Conservation (phyloP, 2,329 filamentous ascomycete species). For the Ambrosiella beaveri region DNA sequence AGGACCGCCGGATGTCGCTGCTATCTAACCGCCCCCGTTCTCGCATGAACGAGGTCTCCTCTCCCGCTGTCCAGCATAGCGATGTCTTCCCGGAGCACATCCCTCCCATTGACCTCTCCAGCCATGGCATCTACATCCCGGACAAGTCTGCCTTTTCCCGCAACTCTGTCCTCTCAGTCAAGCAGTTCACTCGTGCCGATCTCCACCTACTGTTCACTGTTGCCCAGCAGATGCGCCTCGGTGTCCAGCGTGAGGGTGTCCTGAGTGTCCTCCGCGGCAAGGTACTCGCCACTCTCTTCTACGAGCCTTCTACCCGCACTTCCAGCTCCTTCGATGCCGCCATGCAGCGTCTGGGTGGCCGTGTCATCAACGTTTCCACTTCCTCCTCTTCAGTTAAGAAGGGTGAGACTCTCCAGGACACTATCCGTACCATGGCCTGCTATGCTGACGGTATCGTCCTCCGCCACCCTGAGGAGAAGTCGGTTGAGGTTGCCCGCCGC, state of each 20-base stretch:
- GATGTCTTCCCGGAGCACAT: conserved; percentile 8
- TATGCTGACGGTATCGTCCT: conserved; percentile 94
- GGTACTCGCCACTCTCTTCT: conserved; percentile 86
- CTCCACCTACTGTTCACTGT: conserved; percentile 90
- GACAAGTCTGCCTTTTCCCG: conserved; percentile 59
- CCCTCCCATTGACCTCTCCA: conserved; percentile 8
- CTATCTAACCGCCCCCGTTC: conserved; percentile 13
- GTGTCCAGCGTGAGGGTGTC: conserved; percentile 81
- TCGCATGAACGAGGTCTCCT: conserved; percentile 9
- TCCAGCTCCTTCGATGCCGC: conserved; percentile 93
- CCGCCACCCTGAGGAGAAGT: conserved; percentile 71
- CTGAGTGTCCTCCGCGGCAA: conserved; percentile 73
- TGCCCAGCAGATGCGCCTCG: conserved; percentile 91
- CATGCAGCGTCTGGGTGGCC: conserved; percentile 92
- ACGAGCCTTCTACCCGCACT: conserved; percentile 90
- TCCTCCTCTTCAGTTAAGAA: conserved; percentile 79
- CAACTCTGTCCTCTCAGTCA: conserved; percentile 79
- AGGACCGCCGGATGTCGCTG: conserved; percentile 19
- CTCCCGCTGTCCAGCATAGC: background rate
- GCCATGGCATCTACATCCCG: conserved; percentile 3
- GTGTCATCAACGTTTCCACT: conserved; percentile 67
- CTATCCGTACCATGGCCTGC: conserved; percentile 79
- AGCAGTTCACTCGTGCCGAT: conserved; percentile 73
- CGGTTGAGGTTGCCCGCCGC: conserved; percentile 66
- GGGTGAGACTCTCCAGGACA: conserved; percentile 86